phyloP scores from a whole-genome alignment of 1,284 basidiomycete species.

The Ganoderma sp. region DNA sequence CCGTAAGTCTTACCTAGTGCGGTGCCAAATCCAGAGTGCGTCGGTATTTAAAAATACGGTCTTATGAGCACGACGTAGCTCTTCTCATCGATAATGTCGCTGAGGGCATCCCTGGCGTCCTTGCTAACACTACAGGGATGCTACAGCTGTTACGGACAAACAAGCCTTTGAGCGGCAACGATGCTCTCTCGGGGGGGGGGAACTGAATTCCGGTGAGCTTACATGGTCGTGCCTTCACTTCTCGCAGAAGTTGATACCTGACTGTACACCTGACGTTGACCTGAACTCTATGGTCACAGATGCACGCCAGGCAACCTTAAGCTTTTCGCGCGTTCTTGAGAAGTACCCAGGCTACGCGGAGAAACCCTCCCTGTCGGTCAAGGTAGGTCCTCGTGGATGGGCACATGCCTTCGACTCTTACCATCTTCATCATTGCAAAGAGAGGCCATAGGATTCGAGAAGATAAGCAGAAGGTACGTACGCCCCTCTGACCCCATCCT shows the following conservation, averaged over 20 bases:
- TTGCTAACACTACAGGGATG: conserved; percentile 4
- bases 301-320: conserved; percentile 47
- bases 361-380: conserved; percentile 54
- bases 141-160: conserved; percentile 49
- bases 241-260: background rate
- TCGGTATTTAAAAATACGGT: conserved; percentile 40
- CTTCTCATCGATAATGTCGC: background rate
- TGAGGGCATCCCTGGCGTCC: background rate
- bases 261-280: conserved; percentile 26
- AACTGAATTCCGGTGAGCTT: conserved; percentile 50
- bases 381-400: conserved; percentile 33
- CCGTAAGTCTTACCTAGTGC: conserved; percentile 6
- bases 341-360: conserved; percentile 60
- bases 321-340: conserved; percentile 49
- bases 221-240: too few species aligned
- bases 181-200: conserved; percentile 51
- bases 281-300: conserved; percentile 51
- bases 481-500: background rate
- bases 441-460: background rate
- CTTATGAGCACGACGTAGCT: conserved; percentile 56
- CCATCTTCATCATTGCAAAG: background rate
- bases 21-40: background rate
- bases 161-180: conserved; percentile 58
- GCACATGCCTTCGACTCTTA: background rate
- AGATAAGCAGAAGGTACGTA: background rate